Percentiles rank a stretch among this genome's conserved stretches.
phyloP scores from a whole-genome alignment of 2,329 filamentous ascomycete species.

The Amauroascus verrucosus region DNA sequence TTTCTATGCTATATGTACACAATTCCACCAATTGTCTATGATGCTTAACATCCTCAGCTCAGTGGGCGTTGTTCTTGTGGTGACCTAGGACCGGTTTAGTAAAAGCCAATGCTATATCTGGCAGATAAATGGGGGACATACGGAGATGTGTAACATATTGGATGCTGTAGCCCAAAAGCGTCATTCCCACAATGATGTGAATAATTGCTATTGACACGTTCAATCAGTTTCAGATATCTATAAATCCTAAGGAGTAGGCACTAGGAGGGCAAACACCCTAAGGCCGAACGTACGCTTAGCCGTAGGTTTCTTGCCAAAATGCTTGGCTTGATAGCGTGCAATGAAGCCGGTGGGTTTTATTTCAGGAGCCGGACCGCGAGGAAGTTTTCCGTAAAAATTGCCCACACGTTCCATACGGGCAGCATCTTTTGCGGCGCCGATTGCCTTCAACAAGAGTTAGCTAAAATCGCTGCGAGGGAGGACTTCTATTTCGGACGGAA shows the following conservation, averaged over 20 bases:
- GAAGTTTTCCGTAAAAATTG: slow-evolving; percentile 97
- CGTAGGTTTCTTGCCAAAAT: slow-evolving; percentile 92
- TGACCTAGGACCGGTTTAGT: slow-evolving; percentile 53
- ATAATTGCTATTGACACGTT: slow-evolving; percentile 57
- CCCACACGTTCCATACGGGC: slow-evolving; percentile 96
- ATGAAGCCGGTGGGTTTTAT: slow-evolving; percentile 70
- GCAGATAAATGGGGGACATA: slow-evolving; percentile 44
- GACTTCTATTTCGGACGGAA: neutral
- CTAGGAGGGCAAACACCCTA: neutral
- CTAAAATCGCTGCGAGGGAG: neutral
- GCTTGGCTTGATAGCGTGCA: slow-evolving; percentile 71
- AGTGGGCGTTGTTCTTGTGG: slow-evolving; percentile 99
- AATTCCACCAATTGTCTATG: slow-evolving; percentile 21
- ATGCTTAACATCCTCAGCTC: slow-evolving; percentile 31
- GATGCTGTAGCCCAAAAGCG: slow-evolving; percentile 82
- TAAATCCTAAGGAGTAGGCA: neutral
- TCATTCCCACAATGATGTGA: slow-evolving; percentile 68
- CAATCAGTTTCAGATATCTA: slow-evolving; percentile 4
- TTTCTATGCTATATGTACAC: slow-evolving; percentile 35
- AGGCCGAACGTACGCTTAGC: slow-evolving; percentile 62
- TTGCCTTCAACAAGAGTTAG: slow-evolving; percentile 50
- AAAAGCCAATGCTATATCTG: neutral
- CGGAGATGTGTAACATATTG: slow-evolving; percentile 99
- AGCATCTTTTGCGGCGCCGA: slow-evolving; percentile 90
- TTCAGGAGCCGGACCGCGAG: slow-evolving; percentile 80